phyloP scores from a whole-genome alignment of 805 yeast species.

The Saccharomycopsis sp. region DNA sequence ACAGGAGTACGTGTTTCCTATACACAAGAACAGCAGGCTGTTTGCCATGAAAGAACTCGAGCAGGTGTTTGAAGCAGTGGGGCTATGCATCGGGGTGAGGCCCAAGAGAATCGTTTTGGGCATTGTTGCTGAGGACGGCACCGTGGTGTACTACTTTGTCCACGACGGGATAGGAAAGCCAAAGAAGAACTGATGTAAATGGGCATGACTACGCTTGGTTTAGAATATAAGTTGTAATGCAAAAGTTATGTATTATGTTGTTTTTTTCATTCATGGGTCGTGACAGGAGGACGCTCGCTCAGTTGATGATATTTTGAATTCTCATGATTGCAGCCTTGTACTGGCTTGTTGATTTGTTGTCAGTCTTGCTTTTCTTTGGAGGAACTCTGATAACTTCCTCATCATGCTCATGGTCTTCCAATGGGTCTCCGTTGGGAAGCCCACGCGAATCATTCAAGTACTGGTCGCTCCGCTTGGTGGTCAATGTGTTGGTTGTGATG shows the following conservation, averaged over 20 bases:
- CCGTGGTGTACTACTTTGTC: constrained; percentile 59
- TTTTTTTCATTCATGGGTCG: neutral
- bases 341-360: constrained; percentile 6
- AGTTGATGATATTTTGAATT: constrained; percentile 20
- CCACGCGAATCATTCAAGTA: constrained; percentile 10
- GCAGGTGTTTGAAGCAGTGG: neutral
- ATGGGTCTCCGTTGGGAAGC: constrained; percentile 2
- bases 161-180: constrained; percentile 63
- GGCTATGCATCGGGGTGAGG: constrained; percentile 20
- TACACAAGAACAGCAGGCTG: neutral
- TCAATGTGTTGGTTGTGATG: constrained; percentile 2
- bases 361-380: constrained; percentile 19
- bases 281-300: too few relatives aligned
- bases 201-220: neutral
- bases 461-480: constrained; percentile 17
- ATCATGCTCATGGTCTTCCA: neutral
- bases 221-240: neutral
- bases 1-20: constrained; percentile 11
- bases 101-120: constrained; percentile 45
- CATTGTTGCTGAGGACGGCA: constrained; percentile 55
- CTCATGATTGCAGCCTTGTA: constrained; percentile 20
- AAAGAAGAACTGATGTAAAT: constrained; percentile 36
- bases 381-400: constrained; percentile 4
- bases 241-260: neutral
- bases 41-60: neutral